Base-by-base conservation (phyloP, 2,329 filamentous ascomycete species). In the Lasiodiplodia hormozganensis region DNA sequence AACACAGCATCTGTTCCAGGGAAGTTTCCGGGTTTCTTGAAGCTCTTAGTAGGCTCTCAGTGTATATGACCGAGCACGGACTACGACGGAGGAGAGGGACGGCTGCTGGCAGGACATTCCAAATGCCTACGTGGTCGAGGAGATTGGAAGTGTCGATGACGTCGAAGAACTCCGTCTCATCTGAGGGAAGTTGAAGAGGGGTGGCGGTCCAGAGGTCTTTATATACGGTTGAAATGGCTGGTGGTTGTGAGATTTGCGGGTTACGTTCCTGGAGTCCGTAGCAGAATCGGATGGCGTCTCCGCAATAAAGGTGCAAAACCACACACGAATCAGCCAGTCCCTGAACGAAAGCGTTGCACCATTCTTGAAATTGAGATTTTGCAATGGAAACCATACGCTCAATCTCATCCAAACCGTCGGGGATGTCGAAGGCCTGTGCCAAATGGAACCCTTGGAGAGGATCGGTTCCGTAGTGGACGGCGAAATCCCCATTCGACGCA, bases 391-490 rank as follows among this genome's bases (percentile, higher is more conserved):
- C 72, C 1, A 62, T n/a, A 31, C 38, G 23, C 21, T 62, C 40
- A 28, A 62, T 43, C 23, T 49, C 25, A 12, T 62, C 52, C 16
- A 40, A 21, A 38, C 36, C 12, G 67, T 43, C 18, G 69, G 69
- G 14, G 67, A 70, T n/a, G 58, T 52, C 47, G n/a, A 38, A 72
- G 16, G 53, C 64, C 2, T 68, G 56, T 3, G 85, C 85, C n/a
- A 89, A 79, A 74, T 90, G 88, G 68, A 86, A 90, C 0, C 87
- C 84, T 4, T 84, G 72, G 0, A 88, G 70, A 0, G 88, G 87
- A 69, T 89, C 80, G 4, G 81, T 81, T 3, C 78, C 80, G 72
- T 85, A 84, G 69, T 86, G 83, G 31, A 89, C 75, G 2, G 77
- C 69, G 2, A 78, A 76, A n/a, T 74, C 58, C 47, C 70, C 68